These are phyloP conservation scores for Tripidium arundinaceum DNA, from an alignment of 202 grass and related monocot species.

Conservation along the genomic window DNA sequence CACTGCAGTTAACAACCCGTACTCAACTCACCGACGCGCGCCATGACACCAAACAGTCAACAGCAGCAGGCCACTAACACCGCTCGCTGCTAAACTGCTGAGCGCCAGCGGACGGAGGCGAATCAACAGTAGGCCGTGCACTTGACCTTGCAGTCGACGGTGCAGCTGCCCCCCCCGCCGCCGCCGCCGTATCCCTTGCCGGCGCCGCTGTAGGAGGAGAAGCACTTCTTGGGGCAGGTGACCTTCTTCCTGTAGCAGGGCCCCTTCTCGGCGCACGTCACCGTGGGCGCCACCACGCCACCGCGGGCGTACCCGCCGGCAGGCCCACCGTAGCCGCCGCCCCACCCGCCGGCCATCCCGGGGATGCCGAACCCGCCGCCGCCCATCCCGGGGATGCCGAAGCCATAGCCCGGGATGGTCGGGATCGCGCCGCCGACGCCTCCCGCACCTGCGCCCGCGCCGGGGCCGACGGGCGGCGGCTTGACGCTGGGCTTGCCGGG, in stretches of 20 bases:
- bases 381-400: slow-evolving; percentile 32
- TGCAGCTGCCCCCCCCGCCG: slow-evolving; percentile 79
- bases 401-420: slow-evolving; percentile 43
- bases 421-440: slow-evolving; percentile 14
- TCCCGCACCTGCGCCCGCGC: background rate
- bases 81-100: background rate
- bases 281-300: slow-evolving; percentile 59
- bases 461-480: background rate
- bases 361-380: slow-evolving; percentile 41
- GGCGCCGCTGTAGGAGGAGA: slow-evolving; percentile 65
- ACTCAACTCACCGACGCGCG: background rate
- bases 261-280: slow-evolving; percentile 73
- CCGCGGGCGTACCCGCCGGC: slow-evolving; percentile 51
- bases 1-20: background rate
- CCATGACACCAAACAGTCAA: background rate
- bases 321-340: slow-evolving; percentile 59
- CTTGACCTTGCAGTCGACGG: slow-evolving; percentile 85
- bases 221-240: slow-evolving; percentile 95
- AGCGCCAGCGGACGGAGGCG: too few species aligned
- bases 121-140: slow-evolving; percentile 73
- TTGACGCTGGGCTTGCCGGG: background rate
- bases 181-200: slow-evolving; percentile 66
- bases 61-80: background rate
- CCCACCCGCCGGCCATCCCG: slow-evolving; percentile 63
- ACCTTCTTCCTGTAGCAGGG: slow-evolving; percentile 76